These are phyloP conservation scores for Tylopilus intermedius DNA, from an alignment of 768 basidiomycete genomes.

Conservation along the genomic window DNA sequence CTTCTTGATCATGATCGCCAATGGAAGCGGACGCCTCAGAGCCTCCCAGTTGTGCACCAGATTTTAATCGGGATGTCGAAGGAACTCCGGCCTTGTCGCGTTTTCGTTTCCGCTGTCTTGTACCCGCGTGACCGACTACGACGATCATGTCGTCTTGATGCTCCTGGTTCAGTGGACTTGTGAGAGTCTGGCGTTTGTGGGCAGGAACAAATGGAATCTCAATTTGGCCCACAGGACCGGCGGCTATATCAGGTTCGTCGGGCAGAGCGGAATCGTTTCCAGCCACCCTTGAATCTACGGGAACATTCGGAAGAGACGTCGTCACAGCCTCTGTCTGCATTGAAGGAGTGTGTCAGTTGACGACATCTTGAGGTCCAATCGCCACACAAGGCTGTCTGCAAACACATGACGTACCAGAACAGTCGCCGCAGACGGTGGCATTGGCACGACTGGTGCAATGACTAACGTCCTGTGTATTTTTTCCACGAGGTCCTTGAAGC, in stretches of 20 bases:
- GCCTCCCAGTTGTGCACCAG: neutral
- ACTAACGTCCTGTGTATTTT: conserved; percentile 64
- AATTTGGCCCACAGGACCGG: conserved; percentile 42
- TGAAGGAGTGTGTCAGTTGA: conserved; percentile 2
- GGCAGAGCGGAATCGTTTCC: neutral
- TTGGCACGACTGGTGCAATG: conserved; percentile 51
- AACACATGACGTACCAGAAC: conserved; percentile 15
- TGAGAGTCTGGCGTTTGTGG: conserved; percentile 41
- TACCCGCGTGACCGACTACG: conserved; percentile 59
- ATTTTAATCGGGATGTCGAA: neutral
- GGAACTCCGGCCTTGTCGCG: conserved; percentile 15
- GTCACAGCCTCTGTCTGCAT: conserved; percentile 8
- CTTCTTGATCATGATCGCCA: conserved; percentile 20
- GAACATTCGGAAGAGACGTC: neutral
- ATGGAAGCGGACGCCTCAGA: conserved; percentile 3
- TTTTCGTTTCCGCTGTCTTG: conserved; percentile 61
- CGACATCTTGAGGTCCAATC: neutral
- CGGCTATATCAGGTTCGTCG: conserved; percentile 16
- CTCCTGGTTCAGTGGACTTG: conserved; percentile 8
- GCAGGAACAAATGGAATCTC: conserved; percentile 80
- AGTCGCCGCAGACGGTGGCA: conserved; percentile 12
- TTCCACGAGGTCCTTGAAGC: conserved; percentile 53
- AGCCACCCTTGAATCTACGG: conserved; percentile 1
- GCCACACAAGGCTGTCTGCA: neutral
- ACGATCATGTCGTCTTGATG: conserved; percentile 61